Evolutionary conservation across 345 rosid genomes (phyloP), one percentile per base, ranked within the genome.

Genomic region (Mangifera indica): DNA sequence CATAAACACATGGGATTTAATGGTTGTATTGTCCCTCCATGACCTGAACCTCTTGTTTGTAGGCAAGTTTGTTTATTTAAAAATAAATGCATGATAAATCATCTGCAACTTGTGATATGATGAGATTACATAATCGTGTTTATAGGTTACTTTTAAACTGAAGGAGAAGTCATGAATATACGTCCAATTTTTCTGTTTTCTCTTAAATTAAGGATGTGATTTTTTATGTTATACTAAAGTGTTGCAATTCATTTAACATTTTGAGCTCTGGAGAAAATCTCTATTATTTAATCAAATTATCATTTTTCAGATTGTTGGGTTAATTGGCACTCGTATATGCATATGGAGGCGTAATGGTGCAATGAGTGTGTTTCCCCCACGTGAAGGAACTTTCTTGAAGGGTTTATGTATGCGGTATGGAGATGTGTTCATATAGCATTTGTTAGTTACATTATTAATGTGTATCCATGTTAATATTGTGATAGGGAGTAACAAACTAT

Each of bases 381-480:
- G 66, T 42, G 88, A 84, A 89, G 93, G 91, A 79, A 84, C 94
- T 1, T 84, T 87, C 65, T 55, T 85, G 5, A 92, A 74, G 85
- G 95, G 97, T 48, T 84, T 83, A 78, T 94, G 98, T 37, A 85
- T 94, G 95, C 89, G 97, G 98, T 94, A 82, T 40, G 78, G 56
- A 72, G 48, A 66, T 42, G 55, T 70, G 57, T 62, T 56, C 25
- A 3, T 0, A 37, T 45, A 51, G 17, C 18, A 5, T 7, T 61
- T 20, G 10, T 22, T 52, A 24, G 18, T 52, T 29, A 72, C 20
- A 3, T 60, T 49, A 29, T 22, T 51, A 7, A 18, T 61, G 26
- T 40, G 20, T 44, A 57, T 13, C 32, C 10, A 26, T 42, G 34
- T 67, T 52, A 29, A 37, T 32, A 12, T 22, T 29, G 22, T 54